Evolutionary conservation across 1,139 yeast genomes (phyloP), one percentile per base, ranked within the genome.

Genomic region (Meyerozyma smithsonii): DNA sequence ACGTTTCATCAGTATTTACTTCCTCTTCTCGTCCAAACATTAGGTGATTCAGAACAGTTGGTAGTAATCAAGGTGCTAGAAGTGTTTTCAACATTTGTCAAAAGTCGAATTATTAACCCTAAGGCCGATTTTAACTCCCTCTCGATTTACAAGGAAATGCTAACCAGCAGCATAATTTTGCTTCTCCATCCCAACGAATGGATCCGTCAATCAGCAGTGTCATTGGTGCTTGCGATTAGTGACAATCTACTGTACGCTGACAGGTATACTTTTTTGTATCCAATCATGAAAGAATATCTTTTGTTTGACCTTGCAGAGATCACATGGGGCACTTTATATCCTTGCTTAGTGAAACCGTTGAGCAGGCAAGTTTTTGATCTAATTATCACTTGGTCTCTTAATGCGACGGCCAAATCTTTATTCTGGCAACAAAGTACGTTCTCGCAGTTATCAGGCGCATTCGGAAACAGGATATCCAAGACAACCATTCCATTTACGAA

Each of bases 181-280:
- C 56, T 84, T 1, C 59, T 92, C 8, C 97, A 89, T 55, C 98
- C 98, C 0, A 89, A 89, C 58, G 83, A 80, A 42, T 83, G 95
- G 83, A 82, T 92, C 7, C 66, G 96, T 35, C 87, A 84, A 45
- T 75, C 85, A 3, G 78, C 84, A 0, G 55, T 89, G 28, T 63
- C 72, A 4, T 66, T 89, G 38, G 67, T 89, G 1, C 66, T 84
- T 1, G 73, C 84, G 0, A 74, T 85, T 3, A 78, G 86, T 2
- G 68, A 69, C 2, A 80, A 80, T 52, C 60, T 89, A 34, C 69
- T 82, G 12, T 72, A 80, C 24, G 95, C 97, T 0, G 97, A 92
- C 51, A 63, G 79, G 8, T 86, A 84, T 50, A 90, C 97, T 54
- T 74, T 88, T 55, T 62, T 90, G 16, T 83, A 87, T 47, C 97